phyloP scores from a whole-genome alignment of 768 basidiomycete species.

The Lactarius hengduanensis region DNA sequence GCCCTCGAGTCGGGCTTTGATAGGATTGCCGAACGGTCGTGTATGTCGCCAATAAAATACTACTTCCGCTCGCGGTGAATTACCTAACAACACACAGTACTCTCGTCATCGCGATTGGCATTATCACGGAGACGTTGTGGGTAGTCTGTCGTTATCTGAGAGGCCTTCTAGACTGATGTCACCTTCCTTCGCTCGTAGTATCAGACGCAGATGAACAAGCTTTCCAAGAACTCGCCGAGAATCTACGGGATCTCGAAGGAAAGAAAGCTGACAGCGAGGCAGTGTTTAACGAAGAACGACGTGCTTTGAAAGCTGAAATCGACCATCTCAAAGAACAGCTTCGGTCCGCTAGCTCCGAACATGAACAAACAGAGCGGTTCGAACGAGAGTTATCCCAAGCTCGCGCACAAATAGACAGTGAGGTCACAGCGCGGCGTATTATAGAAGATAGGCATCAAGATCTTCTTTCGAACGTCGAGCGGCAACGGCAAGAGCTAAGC shows the following conservation, averaged over 20 bases:
- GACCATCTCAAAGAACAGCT: slow-evolving; percentile 49
- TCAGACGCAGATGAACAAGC: slow-evolving; percentile 74
- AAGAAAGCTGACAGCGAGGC: slow-evolving; percentile 57
- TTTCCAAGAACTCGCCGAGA: slow-evolving; percentile 68
- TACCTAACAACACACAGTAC: slow-evolving; percentile 46
- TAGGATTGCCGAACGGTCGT: slow-evolving; percentile 77
- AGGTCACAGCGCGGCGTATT: slow-evolving; percentile 56
- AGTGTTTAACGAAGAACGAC: slow-evolving; percentile 57
- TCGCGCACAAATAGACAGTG: slow-evolving; percentile 62
- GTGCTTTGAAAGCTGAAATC: slow-evolving; percentile 54
- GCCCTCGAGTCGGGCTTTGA: slow-evolving; percentile 78
- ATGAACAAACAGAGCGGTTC: slow-evolving; percentile 51
- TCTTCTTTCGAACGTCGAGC: slow-evolving; percentile 53
- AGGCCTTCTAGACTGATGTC: slow-evolving; percentile 1
- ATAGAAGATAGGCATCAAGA: slow-evolving; percentile 64
- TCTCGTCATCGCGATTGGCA: slow-evolving; percentile 71
- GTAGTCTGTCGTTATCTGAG: slow-evolving; percentile 34
- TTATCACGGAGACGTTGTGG: slow-evolving; percentile 69
- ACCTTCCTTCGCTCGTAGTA: slow-evolving; percentile 41
- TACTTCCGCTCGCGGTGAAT: slow-evolving; percentile 13
- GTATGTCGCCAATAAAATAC: slow-evolving; percentile 44
- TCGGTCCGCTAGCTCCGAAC: slow-evolving; percentile 46
- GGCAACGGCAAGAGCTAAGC: slow-evolving; percentile 52
- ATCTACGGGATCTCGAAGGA: slow-evolving; percentile 60
- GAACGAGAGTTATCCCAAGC: slow-evolving; percentile 66